Evolutionary conservation across 2,329 filamentous ascomycete species (phyloP), one percentile per base, ranked within the genome.

Genomic region (Trichoderma guizhouense): DNA sequence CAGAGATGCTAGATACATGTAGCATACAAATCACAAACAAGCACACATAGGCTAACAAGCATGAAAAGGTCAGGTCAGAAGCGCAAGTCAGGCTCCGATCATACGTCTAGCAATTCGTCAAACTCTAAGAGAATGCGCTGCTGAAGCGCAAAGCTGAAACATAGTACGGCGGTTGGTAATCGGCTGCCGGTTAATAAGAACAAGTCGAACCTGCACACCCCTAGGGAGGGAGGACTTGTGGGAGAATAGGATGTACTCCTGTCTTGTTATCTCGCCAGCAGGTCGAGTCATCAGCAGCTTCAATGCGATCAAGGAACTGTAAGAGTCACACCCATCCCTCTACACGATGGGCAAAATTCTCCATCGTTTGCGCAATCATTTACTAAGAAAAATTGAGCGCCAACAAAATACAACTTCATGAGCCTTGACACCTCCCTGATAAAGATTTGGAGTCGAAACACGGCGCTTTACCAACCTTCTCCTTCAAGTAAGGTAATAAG

Each of bases 171-270:
- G 6, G n/a, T 24, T 53, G 11, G n/a, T 12, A 14, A 53, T 53
- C 21, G 11, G n/a, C 47, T 14, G 47, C 12, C 21, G 26, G 15
- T 28, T 18, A 28, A 30, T 30, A 30, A 11, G 28, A n/a, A 18
- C n/a, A 32, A 32, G 55, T 28, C 26, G 58, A 73, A 71, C 63
- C 12, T 74, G 24, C 69, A 74, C 47, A 71, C 26, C 3, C 26
- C 67, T 28, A 18, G 71, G 21, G 60, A 18, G 71, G 21, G 60
- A 74, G 39, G 72, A 72, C 12, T 61, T 30, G 15, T 76, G 57
- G 55, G 63, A 72, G 18, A 74, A 78, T 26, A 66, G 73, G 18
- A 73, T 73, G 26, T 66, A 65, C 36, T 65, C 69, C 69, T 64
- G 70, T 15, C 69, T 73, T 14, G 51, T 72, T 15, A 18, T 72